Conservation (phyloP, 768 basidiomycete genomes). For the Vararia minispora region DNA sequence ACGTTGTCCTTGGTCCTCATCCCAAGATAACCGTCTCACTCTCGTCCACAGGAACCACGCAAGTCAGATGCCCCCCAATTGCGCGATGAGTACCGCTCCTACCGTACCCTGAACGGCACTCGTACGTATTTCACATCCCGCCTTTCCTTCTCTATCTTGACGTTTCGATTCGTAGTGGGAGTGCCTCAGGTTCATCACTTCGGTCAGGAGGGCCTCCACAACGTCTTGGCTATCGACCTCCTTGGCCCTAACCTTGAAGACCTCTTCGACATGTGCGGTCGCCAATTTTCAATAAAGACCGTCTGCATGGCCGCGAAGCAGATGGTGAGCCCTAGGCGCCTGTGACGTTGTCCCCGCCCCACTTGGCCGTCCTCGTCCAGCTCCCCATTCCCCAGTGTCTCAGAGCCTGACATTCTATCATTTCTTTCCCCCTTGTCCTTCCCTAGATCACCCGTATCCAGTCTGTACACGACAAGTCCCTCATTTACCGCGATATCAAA, state of each 20-base stretch:
- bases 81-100: slow-evolving; percentile 93
- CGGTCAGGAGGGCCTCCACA: slow-evolving; percentile 96
- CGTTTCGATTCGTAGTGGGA: slow-evolving; percentile 47
- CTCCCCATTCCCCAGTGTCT: not conserved
- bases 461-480: slow-evolving; percentile 94
- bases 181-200: slow-evolving; percentile 99
- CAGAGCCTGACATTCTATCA: slow-evolving; percentile 5
- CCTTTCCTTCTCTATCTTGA: slow-evolving; percentile 1
- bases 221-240: slow-evolving; percentile 88
- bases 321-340: slow-evolving; percentile 55
- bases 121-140: slow-evolving; percentile 36
- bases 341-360: not conserved
- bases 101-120: slow-evolving; percentile 87
- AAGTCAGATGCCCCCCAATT: slow-evolving; percentile 98
- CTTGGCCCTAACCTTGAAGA: slow-evolving; percentile 98
- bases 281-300: slow-evolving; percentile 96
- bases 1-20: slow-evolving; percentile 21
- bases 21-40: slow-evolving; percentile 4
- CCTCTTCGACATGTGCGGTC: slow-evolving; percentile 97
- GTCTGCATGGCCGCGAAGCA: slow-evolving; percentile 99
- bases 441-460: slow-evolving; percentile 88
- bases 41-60: slow-evolving; percentile 62
- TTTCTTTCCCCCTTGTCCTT: slow-evolving; percentile 4
- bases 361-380: slow-evolving; percentile 6
- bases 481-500: slow-evolving; percentile 98